phyloP scores from a whole-genome alignment of 1,284 basidiomycete species.

The Testicularia cyperi region DNA sequence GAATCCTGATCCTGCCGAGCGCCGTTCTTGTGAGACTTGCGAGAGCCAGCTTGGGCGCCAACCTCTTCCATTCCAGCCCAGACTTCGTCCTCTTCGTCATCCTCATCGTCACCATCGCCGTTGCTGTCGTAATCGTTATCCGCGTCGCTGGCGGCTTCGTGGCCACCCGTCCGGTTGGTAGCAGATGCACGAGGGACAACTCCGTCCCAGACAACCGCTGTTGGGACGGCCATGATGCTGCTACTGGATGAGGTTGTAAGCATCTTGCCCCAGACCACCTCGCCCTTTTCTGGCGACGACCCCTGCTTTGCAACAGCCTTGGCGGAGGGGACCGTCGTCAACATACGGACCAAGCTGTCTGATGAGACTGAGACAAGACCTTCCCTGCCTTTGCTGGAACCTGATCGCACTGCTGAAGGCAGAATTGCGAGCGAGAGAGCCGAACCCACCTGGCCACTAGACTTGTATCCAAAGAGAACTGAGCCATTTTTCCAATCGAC shows the following conservation, averaged over 20 bases:
- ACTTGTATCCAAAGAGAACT: slow-evolving; percentile 41
- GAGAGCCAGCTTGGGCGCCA: background rate
- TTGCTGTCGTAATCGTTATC: slow-evolving; percentile 1
- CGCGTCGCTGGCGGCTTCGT: background rate
- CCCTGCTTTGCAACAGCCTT: slow-evolving; percentile 14
- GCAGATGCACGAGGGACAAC: slow-evolving; percentile 3
- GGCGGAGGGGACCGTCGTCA: slow-evolving; percentile 9
- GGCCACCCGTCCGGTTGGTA: background rate
- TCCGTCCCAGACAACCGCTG: slow-evolving; percentile 37
- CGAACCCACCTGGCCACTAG: slow-evolving; percentile 12
- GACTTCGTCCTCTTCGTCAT: slow-evolving; percentile 22
- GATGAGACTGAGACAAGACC: slow-evolving; percentile 20
- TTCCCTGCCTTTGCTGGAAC: background rate
- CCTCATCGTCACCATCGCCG: no score
- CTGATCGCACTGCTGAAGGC: background rate
- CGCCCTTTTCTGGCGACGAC: slow-evolving; percentile 14
- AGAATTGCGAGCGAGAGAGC: slow-evolving; percentile 16
- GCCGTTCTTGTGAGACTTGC: background rate
- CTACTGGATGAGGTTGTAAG: slow-evolving; percentile 4
- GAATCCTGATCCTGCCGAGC: slow-evolving; percentile 6
- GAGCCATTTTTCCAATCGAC: slow-evolving; percentile 34
- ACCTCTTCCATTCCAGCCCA: slow-evolving; percentile 35
- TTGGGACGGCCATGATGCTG: slow-evolving; percentile 12
- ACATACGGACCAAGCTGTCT: slow-evolving; percentile 19
- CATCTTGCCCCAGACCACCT: slow-evolving; percentile 16